Evolutionary conservation across 768 basidiomycete genomes (phyloP).

Genomic region (Mycena indigotica): DNA sequence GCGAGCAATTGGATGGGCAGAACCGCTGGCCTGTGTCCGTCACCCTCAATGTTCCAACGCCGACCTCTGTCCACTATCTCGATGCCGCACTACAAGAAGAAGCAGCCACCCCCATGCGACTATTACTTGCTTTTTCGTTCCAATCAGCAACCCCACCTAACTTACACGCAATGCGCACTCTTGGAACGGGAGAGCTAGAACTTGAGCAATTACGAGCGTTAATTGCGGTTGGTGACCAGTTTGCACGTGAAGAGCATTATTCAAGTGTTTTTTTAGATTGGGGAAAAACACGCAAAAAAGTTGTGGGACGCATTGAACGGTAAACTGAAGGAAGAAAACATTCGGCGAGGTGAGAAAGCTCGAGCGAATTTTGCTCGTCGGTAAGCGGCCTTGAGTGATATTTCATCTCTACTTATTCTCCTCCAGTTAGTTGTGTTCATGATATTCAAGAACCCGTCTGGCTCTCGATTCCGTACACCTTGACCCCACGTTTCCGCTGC

Average conservation of each 20-base stretch:
- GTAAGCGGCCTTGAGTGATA: too few species aligned
- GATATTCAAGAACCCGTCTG: conserved; percentile 2
- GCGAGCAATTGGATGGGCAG: conserved; percentile 61
- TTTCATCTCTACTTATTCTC: too few species aligned
- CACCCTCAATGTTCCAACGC: conserved; percentile 70
- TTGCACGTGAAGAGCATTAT: background rate
- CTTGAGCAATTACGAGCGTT: conserved; percentile 50
- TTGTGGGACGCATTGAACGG: conserved; percentile 57
- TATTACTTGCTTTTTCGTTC: conserved; percentile 71
- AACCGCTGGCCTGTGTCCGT: conserved; percentile 76
- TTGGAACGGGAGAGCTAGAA: conserved; percentile 64
- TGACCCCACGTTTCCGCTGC: conserved; percentile 8
- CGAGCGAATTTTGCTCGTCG: conserved; percentile 51
- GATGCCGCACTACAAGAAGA: conserved; percentile 79
- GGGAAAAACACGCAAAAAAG: conserved; percentile 64
- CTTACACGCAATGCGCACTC: conserved; percentile 64
- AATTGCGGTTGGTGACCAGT: conserved; percentile 48
- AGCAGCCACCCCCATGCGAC: conserved; percentile 58
- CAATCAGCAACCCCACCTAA: conserved; percentile 36
- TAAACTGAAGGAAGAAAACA: conserved; percentile 68
- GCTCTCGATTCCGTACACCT: conserved; percentile 21
- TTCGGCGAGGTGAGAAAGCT: conserved; percentile 60
- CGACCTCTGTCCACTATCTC: conserved; percentile 56
- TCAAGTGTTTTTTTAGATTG: conserved; percentile 46
- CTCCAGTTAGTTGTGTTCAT: too few species aligned